Evolutionary conservation across 768 basidiomycete species (phyloP).

Genomic region (Cystoderma amianthinum): DNA sequence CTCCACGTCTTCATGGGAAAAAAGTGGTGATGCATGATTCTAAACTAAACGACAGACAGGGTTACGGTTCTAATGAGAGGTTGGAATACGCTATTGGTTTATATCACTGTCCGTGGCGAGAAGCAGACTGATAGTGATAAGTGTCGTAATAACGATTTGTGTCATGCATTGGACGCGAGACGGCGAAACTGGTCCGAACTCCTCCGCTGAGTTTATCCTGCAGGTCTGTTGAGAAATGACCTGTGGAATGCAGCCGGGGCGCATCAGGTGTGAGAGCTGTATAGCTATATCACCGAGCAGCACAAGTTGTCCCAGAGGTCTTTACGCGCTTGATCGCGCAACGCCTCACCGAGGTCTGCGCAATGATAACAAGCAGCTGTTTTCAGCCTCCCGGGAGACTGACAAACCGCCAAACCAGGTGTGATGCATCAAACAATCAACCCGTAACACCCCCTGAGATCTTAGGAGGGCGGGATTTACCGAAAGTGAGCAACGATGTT

Average conservation of each 20-base stretch:
- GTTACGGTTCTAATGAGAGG: constrained; percentile 7
- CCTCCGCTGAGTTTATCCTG: no score
- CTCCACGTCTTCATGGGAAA: constrained; percentile 7
- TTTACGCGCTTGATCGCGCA: no score
- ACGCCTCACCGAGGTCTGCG: constrained; percentile 19
- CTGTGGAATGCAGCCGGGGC: no score
- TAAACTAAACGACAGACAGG: background rate
- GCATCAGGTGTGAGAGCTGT: no score
- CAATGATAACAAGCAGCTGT: constrained; percentile 41
- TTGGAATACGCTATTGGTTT: constrained; percentile 27
- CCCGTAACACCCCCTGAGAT: constrained; percentile 34
- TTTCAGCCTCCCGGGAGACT: constrained; percentile 23
- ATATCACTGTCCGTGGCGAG: constrained; percentile 23
- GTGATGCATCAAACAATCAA: constrained; percentile 43
- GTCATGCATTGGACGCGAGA: no score
- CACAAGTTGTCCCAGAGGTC: no score
- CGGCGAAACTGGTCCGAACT: no score
- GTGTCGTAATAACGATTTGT: no score
- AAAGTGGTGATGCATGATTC: no score
- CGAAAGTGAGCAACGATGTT: constrained; percentile 36
- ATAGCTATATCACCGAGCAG: no score
- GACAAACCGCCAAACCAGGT: constrained; percentile 48
- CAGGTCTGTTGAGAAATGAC: no score
- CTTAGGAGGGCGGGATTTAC: constrained; percentile 25
- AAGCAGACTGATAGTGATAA: no score